These are phyloP conservation scores for Russula foetens DNA, from an alignment of 768 basidiomycete species.

Conservation along the genomic window DNA sequence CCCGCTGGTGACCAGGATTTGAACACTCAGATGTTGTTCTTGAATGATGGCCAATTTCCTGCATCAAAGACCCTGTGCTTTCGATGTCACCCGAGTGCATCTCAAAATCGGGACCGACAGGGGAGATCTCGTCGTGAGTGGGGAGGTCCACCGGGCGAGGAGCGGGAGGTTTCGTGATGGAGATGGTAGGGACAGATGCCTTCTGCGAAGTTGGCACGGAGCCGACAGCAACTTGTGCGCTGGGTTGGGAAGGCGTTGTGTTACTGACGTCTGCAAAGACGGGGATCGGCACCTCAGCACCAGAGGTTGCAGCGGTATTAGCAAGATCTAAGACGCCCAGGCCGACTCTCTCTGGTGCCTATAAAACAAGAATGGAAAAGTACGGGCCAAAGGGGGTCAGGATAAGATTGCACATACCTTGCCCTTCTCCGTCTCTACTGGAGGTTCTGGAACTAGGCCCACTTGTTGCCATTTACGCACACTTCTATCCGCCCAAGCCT, in stretches of 20 bases:
- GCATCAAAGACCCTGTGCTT: conserved; percentile 19
- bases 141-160: conserved; percentile 67
- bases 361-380: conserved; percentile 10
- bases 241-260: conserved; percentile 6
- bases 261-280: conserved; percentile 36
- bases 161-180: conserved; percentile 61
- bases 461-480: conserved; percentile 79
- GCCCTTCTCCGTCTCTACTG: conserved; percentile 31
- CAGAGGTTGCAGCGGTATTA: conserved; percentile 17
- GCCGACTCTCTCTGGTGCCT: conserved; percentile 39
- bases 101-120: conserved; percentile 33
- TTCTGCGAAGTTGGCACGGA: conserved; percentile 17
- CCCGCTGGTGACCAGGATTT: neutral
- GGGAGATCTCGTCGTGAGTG: conserved; percentile 48
- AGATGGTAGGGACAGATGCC: conserved; percentile 42
- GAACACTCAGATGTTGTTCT: neutral
- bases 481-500: conserved; percentile 90
- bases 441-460: conserved; percentile 50
- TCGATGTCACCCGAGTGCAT: conserved; percentile 20
- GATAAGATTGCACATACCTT: conserved; percentile 35
- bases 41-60: conserved; percentile 13
- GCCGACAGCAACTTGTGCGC: conserved; percentile 12
- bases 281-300: conserved; percentile 56
- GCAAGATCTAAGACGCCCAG: conserved; percentile 35
- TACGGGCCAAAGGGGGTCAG: neutral